These are phyloP conservation scores for Monoraphidium neglectum DNA, from an alignment of 139 green algal species.

Conservation along the genomic window DNA sequence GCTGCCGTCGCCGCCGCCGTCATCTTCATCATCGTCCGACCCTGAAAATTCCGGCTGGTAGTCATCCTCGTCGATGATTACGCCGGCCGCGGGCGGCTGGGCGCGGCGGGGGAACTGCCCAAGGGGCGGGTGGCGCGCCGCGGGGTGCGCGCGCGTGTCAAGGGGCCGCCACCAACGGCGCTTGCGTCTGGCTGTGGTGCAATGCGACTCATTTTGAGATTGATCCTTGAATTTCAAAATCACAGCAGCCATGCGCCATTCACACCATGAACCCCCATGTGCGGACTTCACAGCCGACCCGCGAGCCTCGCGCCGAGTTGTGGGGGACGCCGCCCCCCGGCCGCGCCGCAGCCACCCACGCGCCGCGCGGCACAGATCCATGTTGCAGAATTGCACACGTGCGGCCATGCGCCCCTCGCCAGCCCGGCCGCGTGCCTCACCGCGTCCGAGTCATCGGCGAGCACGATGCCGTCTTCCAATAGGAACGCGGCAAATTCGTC, in stretches of 20 bases:
- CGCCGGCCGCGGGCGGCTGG: no score
- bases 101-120: no score
- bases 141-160: no score
- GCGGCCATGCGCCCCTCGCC: no score
- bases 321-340: no score
- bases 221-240: not conserved
- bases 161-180: not conserved
- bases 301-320: no score
- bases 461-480: conserved; percentile 63
- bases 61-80: conserved; percentile 38
- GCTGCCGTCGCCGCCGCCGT: not conserved
- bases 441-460: conserved; percentile 43
- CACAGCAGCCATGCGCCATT: not conserved
- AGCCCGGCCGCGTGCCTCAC: conserved; percentile 40
- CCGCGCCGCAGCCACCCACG: no score
- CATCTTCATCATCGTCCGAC: conserved; percentile 11
- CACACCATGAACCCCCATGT: no score
- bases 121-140: no score
- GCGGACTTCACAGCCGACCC: no score
- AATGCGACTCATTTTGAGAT: not conserved
- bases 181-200: not conserved
- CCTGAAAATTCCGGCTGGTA: conserved; percentile 34
- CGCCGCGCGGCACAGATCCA: no score
- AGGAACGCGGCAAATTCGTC: conserved; percentile 62
- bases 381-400: no score